Conservation (phyloP, 371 early-diverging fungal species). For the Mortierella sp. region DNA sequence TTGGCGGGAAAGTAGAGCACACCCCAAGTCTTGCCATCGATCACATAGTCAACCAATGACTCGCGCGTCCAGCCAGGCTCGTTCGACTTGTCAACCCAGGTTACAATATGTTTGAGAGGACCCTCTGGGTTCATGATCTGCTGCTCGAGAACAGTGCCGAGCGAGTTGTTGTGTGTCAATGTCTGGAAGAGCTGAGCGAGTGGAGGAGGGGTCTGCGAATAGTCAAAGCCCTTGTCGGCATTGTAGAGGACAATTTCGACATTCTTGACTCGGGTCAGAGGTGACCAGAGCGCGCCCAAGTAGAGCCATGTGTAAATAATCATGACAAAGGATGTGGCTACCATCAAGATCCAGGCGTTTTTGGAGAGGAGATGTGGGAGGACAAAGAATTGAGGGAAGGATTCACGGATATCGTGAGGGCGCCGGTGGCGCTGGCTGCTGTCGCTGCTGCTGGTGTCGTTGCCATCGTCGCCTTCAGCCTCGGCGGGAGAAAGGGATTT, state of each 20-base stretch:
- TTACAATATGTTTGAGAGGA: slow-evolving; percentile 32
- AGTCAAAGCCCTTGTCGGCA: slow-evolving; percentile 55
- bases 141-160: slow-evolving; percentile 36
- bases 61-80: slow-evolving; percentile 40
- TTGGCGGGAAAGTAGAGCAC: slow-evolving; percentile 57
- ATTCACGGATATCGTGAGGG: slow-evolving; percentile 7
- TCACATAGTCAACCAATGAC: slow-evolving; percentile 36
- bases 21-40: slow-evolving; percentile 54
- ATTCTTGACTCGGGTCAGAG: slow-evolving; percentile 50
- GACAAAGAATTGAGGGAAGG: slow-evolving; percentile 45
- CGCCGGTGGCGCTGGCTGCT: not conserved
- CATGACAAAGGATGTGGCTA: slow-evolving; percentile 40
- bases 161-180: slow-evolving; percentile 39
- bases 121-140: slow-evolving; percentile 44
- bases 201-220: slow-evolving; percentile 37
- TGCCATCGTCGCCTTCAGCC: not conserved
- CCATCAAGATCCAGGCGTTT: slow-evolving; percentile 32
- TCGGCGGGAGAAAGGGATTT: not conserved
- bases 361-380: slow-evolving; percentile 45
- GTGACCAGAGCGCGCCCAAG: slow-evolving; percentile 56
- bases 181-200: slow-evolving; percentile 31
- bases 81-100: slow-evolving; percentile 39
- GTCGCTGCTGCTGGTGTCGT: not conserved
- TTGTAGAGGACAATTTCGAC: slow-evolving; percentile 55
- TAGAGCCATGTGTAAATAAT: slow-evolving; percentile 55